Evolutionary conservation across 768 basidiomycete genomes (phyloP), one percentile per base, ranked within the genome.

Genomic region (Amyloporia xantha): DNA sequence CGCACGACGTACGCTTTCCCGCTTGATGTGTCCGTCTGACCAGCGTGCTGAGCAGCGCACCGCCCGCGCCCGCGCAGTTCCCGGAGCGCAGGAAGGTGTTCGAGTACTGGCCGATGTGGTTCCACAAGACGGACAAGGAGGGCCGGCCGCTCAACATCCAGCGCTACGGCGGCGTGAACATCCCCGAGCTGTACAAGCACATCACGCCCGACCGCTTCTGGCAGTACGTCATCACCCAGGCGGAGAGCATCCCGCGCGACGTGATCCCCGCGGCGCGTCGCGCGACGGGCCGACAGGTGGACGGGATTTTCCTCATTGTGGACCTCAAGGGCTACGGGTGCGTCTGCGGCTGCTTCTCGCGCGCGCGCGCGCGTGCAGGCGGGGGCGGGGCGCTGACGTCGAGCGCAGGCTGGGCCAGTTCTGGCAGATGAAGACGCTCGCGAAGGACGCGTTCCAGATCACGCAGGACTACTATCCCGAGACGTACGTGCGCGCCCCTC

Each of bases 401-500:
- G n/a, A 39, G 17, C 38, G 19, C 63, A 74, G 83, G 11, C 62
- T 86, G 41, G 64, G 70, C 30, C 78, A 85, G 55, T 89, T 87
- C 57, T 89, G 86, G 86, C 78, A 86, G 56, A 79, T 86, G 70
- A 85, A 81, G 61, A 66, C 72, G 36, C 67, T 87, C n/a, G 74
- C 73, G 17, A 71, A 77, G 43, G 68, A 62, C 40, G 77, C 81
- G 5, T 84, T 88, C 62, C 84, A 86, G 55, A 71, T 88, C 47
- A 85, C 84, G 2, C 86, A 88, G 63, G 83, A 85, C 56, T 87
- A 84, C 64, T 88, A 74, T 53, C 86, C 86, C 1, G 85, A 89
- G 61, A 81, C 81, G 84, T 87, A 60, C 47, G 77, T 60, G n/a
- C n/a, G n/a, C n/a, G n/a, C n/a, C n/a, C n/a, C n/a, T 23, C n/a